Percentiles rank a stretch among this genome's conserved stretches.
phyloP scores from a whole-genome alignment of 352 stramenopile genomes.

The Pythium aristosporum region DNA sequence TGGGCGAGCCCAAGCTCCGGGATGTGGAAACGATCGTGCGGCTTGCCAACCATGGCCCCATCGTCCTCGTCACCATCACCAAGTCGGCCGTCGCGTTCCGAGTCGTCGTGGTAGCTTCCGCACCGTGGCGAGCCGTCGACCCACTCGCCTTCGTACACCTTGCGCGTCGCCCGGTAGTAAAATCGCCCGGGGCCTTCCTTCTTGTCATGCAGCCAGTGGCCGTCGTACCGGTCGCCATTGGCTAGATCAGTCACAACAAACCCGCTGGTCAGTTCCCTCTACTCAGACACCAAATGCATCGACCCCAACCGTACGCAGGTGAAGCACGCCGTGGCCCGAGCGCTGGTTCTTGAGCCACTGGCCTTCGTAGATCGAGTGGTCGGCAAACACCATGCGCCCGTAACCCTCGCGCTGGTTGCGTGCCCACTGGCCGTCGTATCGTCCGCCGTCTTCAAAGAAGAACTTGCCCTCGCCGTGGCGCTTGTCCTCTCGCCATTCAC shows the following conservation, averaged over 20 bases:
- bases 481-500: slow-evolving; percentile 74
- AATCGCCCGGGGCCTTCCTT: slow-evolving; percentile 86
- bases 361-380: slow-evolving; percentile 88
- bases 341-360: slow-evolving; percentile 74
- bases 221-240: slow-evolving; percentile 87
- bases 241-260: slow-evolving; percentile 25
- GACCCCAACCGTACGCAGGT: slow-evolving; percentile 42
- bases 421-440: slow-evolving; percentile 82
- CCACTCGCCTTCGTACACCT: slow-evolving; percentile 91
- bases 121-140: slow-evolving; percentile 72
- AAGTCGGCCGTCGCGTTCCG: not conserved
- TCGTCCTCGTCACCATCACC: slow-evolving; percentile 27
- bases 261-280: not conserved
- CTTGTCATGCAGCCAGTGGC: slow-evolving; percentile 84
- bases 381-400: slow-evolving; percentile 79
- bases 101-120: slow-evolving; percentile 60
- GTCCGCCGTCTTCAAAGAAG: slow-evolving; percentile 78
- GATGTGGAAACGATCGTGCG: slow-evolving; percentile 56
- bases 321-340: slow-evolving; percentile 65
- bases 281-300: not conserved
- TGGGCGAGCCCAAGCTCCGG: slow-evolving; percentile 75
- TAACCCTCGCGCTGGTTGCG: slow-evolving; percentile 74
- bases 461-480: slow-evolving; percentile 79
- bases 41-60: slow-evolving; percentile 6
- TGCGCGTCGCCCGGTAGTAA: slow-evolving; percentile 81